Evolutionary conservation across 1,284 basidiomycete species (phyloP).

Genomic region (Leccinum idahoense): DNA sequence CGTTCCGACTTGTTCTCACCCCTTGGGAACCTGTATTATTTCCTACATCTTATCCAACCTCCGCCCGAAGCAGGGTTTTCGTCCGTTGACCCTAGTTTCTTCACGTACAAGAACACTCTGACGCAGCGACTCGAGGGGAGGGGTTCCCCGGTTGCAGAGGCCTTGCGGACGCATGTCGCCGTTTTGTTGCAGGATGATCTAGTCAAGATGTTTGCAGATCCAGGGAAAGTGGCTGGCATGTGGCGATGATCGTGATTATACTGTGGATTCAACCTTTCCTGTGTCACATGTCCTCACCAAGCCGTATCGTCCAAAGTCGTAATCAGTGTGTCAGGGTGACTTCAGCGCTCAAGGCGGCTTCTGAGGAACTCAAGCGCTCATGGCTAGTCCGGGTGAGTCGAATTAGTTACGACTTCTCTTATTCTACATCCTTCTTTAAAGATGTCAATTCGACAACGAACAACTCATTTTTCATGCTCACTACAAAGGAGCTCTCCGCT

Average conservation of each 20-base stretch:
- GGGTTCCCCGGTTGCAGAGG: conserved; percentile 51
- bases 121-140: conserved; percentile 56
- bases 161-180: conserved; percentile 48
- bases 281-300: conserved; percentile 28
- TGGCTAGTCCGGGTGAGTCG: conserved; percentile 32
- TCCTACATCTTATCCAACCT: conserved; percentile 39
- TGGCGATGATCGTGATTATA: not conserved
- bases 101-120: conserved; percentile 51
- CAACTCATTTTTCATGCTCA: conserved; percentile 39
- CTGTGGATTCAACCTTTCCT: conserved; percentile 10
- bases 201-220: conserved; percentile 36
- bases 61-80: conserved; percentile 37
- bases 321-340: conserved; percentile 35
- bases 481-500: conserved; percentile 36
- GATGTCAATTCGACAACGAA: conserved; percentile 21
- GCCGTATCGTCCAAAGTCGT: conserved; percentile 45
- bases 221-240: conserved; percentile 24
- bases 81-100: conserved; percentile 44
- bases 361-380: conserved; percentile 21
- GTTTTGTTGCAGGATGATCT: conserved; percentile 54
- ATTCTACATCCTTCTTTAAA: conserved; percentile 12
- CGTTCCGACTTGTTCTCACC: conserved; percentile 43
- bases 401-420: not conserved
- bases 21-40: conserved; percentile 49
- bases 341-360: conserved; percentile 33